Conservation (phyloP, 495 filamentous ascomycete genomes). For the Gamarada debralockiae region DNA sequence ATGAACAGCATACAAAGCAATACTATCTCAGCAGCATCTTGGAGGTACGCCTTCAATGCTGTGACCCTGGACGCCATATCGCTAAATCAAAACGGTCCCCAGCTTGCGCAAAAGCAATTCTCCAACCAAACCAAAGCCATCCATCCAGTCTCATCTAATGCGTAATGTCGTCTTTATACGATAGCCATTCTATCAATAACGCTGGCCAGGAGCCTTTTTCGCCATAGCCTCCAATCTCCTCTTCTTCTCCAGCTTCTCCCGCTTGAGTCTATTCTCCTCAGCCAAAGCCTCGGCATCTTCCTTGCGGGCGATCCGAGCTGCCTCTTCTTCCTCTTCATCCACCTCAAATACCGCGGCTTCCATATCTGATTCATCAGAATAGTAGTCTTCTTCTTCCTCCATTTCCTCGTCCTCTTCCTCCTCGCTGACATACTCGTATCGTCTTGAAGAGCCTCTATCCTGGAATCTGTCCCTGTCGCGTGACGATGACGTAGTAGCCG, state of each 20-base stretch:
- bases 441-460: conserved; percentile 20
- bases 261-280: conserved; percentile 34
- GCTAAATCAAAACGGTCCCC: conserved; percentile 11
- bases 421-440: conserved; percentile 30
- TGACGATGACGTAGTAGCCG: conserved; percentile 8
- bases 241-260: conserved; percentile 28
- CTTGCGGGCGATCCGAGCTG: conserved; percentile 39
- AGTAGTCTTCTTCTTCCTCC: conserved; percentile 41
- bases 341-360: conserved; percentile 58
- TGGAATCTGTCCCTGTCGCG: conserved; percentile 20
- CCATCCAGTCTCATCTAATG: conserved; percentile 1
- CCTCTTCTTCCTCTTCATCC: conserved; percentile 52
- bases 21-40: conserved; percentile 2
- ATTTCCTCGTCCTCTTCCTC: conserved; percentile 53
- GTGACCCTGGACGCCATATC: conserved; percentile 19
- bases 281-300: conserved; percentile 44
- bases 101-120: background rate
- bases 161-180: background rate
- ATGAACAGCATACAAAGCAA: background rate
- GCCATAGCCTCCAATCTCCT: conserved; percentile 24
- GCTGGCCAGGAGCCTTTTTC: conserved; percentile 6
- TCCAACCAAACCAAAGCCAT: background rate
- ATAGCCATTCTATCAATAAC: conserved; percentile 1
- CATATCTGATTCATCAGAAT: conserved; percentile 54
- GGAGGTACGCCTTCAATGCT: conserved; percentile 24